Base-by-base conservation (phyloP, 129 eudicot genomes). In the carrot (Daucus carota) region DNA sequence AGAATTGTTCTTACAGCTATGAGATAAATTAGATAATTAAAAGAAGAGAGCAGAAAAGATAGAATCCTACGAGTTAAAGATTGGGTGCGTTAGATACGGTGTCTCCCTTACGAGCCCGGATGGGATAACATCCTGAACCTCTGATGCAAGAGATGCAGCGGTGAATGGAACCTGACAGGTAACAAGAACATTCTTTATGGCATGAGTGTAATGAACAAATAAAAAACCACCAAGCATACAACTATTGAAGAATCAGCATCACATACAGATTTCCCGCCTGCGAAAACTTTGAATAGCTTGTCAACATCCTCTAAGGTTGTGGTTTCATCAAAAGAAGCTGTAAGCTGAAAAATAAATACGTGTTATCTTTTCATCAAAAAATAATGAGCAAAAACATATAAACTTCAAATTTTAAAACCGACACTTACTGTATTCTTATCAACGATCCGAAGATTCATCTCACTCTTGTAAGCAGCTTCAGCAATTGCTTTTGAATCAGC, bases 301-400 rank as follows among this genome's bases (percentile, higher is more conserved):
- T 93, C 98, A 59, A 93, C 98, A 78, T 93, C 97, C 74, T 90
- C 98, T 42, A 93, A 83, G 73, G 96, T 83, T 44, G 98, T 90
- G 73, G 98, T 93, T 83, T 93, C 98, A 81, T 93, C 98, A 81
- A 93, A 93, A 67, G 98, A 77, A 77, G 86, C 92, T 28, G 98
- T 93, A 69, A 93, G 77, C 98, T 93, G 87, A 80, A 75, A 86
- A 66, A 40, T 52, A 85, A 81, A 26, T 40, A 40, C 40, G 36
- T 31, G 4, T 15, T 29, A 15, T 52, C 75, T 73, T 75, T 73
- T 65, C 40, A 52, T 42, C 48, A 67, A 9, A 12, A 15, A 80
- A 24, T 54, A 9, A 17, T 74, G 14, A 46, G 42, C 42, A 40
- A 72, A 36, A 50, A 47, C 38, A 86, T 31, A 68, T 36, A 45